Evolutionary conservation across 164 flowering plant genomes (phyloP).

Genomic region (Akebia trifoliata): DNA sequence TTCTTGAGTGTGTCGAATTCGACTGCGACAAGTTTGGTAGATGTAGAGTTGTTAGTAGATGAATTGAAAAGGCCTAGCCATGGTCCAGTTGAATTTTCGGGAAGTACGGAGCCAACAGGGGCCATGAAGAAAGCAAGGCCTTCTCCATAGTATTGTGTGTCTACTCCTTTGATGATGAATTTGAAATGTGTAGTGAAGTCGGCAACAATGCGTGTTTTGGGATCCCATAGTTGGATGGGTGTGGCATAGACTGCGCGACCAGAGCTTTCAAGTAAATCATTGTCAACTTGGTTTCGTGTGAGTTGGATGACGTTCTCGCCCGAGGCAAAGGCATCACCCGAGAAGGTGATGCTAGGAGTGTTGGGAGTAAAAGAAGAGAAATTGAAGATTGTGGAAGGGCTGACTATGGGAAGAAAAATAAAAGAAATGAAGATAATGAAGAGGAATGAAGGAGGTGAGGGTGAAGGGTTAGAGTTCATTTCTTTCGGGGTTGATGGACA

Average conservation of each 20-base stretch:
- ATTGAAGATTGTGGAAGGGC: constrained; percentile 13
- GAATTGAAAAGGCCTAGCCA: constrained; percentile 26
- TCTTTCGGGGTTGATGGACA: not conserved
- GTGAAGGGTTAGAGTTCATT: constrained; percentile 12
- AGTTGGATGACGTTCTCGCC: constrained; percentile 16
- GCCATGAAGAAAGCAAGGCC: constrained; percentile 27
- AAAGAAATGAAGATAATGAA: not conserved
- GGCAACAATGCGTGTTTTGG: not conserved
- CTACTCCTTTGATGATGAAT: constrained; percentile 16
- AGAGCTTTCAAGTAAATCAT: not conserved
- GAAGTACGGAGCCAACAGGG: constrained; percentile 15
- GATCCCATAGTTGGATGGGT: constrained; percentile 18
- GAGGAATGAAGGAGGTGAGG: not conserved
- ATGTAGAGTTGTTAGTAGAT: constrained; percentile 6
- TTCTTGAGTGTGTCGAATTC: constrained; percentile 37
- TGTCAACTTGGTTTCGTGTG: constrained; percentile 15
- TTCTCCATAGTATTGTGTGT: constrained; percentile 8
- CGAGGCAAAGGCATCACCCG: constrained; percentile 15
- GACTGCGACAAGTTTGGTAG: constrained; percentile 29
- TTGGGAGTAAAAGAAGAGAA: constrained; percentile 18
- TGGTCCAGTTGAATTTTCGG: constrained; percentile 11
- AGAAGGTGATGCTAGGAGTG: constrained; percentile 7
- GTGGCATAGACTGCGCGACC: constrained; percentile 16
- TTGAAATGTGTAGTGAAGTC: constrained; percentile 26
- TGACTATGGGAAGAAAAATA: constrained; percentile 7